phyloP scores from a whole-genome alignment of 2,329 filamentous ascomycete species.

The Trichoderma endophyticum region DNA sequence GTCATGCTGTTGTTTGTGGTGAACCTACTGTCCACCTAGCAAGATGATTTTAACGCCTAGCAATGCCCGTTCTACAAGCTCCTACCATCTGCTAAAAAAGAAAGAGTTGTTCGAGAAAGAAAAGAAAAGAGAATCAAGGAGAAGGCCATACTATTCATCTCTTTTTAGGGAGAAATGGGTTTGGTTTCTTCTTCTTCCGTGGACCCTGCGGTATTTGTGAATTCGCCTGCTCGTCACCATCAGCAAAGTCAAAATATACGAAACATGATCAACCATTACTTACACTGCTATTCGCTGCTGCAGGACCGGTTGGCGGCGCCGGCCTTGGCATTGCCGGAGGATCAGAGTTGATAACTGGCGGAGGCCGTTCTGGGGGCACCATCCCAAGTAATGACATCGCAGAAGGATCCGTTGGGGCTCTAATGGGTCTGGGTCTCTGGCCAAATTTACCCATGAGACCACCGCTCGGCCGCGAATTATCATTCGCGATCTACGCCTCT shows the following conservation, averaged over 20 bases:
- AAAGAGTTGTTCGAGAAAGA: background rate
- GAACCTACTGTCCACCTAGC: background rate
- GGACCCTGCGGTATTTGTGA: conserved; percentile 28
- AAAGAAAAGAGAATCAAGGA: background rate
- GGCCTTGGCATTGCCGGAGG: conserved; percentile 18
- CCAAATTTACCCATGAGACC: conserved; percentile 38
- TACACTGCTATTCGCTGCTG: conserved; percentile 22
- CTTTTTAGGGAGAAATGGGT: conserved; percentile 44
- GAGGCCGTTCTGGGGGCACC: conserved; percentile 43
- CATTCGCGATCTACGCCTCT: conserved; percentile 30
- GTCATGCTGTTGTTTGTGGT: background rate
- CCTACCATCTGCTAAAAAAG: background rate
- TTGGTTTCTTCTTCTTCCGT: conserved; percentile 41
- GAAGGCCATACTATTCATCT: conserved; percentile 22
- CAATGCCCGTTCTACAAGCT: background rate
- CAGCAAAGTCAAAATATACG: background rate
- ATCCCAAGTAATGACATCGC: conserved; percentile 52
- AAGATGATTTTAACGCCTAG: background rate
- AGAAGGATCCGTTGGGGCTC: conserved; percentile 46
- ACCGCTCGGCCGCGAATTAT: conserved; percentile 31
- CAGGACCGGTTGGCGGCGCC: conserved; percentile 21
- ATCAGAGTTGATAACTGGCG: conserved; percentile 26
- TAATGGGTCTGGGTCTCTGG: conserved; percentile 29
- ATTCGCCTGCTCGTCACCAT: background rate
- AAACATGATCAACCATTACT: background rate